Percentiles rank a stretch among this genome's conserved stretches.
These are phyloP conservation scores for Rhizopogon salebrosus DNA, from an alignment of 768 basidiomycete genomes.

Conservation along the genomic window DNA sequence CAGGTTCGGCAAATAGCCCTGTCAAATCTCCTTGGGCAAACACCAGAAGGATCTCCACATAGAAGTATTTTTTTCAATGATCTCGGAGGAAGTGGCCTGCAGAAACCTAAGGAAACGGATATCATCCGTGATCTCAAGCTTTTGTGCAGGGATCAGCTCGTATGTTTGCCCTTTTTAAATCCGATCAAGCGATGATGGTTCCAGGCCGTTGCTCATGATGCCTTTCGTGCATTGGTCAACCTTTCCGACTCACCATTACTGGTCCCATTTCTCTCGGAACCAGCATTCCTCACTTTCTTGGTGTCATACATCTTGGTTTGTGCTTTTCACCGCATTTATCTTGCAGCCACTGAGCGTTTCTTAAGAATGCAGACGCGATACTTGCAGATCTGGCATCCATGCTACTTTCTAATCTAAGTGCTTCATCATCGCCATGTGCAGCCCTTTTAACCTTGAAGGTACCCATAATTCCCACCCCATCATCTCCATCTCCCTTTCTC, in stretches of 20 bases:
- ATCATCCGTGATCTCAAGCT: constrained; percentile 77
- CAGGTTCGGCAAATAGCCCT: constrained; percentile 86
- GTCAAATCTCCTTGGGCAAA: constrained; percentile 77
- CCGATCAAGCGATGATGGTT: constrained; percentile 10
- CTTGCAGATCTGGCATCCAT: constrained; percentile 96
- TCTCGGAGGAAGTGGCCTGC: constrained; percentile 50
- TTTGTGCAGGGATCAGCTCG: constrained; percentile 85
- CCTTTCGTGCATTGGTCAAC: constrained; percentile 90
- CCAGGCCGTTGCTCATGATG: constrained; percentile 89
- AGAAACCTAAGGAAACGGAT: constrained; percentile 57
- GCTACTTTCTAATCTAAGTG: constrained; percentile 92
- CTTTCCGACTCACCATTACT: constrained; percentile 80
- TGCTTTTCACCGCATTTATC: background rate
- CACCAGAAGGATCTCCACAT: constrained; percentile 63
- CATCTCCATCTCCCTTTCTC: constrained; percentile 48
- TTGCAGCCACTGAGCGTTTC: constrained; percentile 6
- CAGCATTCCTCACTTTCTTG: constrained; percentile 71
- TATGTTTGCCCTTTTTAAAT: constrained; percentile 25
- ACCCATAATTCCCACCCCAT: constrained; percentile 46
- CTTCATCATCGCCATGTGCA: constrained; percentile 63
- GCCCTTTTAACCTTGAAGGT: constrained; percentile 63
- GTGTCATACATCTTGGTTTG: constrained; percentile 85
- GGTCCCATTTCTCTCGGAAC: constrained; percentile 60
- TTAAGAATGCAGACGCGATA: constrained; percentile 84
- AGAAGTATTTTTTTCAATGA: constrained; percentile 72